phyloP scores from a whole-genome alignment of 2,329 filamentous ascomycete species.

The Chaetomium sp. region DNA sequence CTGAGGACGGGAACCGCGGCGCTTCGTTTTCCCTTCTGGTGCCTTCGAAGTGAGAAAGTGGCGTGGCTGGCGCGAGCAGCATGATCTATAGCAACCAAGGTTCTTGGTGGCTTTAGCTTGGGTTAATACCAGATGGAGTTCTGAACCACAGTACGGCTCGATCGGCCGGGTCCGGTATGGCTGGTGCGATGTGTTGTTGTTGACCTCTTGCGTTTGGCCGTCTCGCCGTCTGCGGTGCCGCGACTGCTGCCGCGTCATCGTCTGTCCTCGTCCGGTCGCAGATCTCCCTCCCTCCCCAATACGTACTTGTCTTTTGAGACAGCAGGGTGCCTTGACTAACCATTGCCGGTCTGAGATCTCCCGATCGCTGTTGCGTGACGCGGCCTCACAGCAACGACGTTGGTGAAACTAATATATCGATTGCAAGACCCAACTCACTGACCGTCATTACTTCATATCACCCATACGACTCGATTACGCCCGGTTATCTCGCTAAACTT shows the following conservation, averaged over 20 bases:
- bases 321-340: neutral
- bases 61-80: neutral
- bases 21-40: neutral
- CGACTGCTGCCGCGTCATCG: constrained; percentile 23
- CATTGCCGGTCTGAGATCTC: neutral
- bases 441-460: neutral
- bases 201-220: neutral
- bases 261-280: constrained; percentile 20
- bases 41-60: neutral
- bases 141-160: neutral
- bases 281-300: neutral
- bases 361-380: neutral
- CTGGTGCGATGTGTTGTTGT: neutral
- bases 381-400: neutral
- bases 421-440: neutral
- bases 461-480: neutral
- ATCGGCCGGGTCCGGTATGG: neutral
- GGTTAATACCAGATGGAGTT: constrained; percentile 21
- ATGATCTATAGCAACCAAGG: constrained; percentile 3
- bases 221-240: neutral
- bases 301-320: neutral
- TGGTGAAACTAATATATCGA: neutral
- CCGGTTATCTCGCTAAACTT: neutral
- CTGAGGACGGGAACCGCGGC: neutral
- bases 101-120: constrained; percentile 18